Evolutionary conservation across 1,139 yeast genomes (phyloP).

Genomic region (Hyphopichia wangnamkhiaoensis): DNA sequence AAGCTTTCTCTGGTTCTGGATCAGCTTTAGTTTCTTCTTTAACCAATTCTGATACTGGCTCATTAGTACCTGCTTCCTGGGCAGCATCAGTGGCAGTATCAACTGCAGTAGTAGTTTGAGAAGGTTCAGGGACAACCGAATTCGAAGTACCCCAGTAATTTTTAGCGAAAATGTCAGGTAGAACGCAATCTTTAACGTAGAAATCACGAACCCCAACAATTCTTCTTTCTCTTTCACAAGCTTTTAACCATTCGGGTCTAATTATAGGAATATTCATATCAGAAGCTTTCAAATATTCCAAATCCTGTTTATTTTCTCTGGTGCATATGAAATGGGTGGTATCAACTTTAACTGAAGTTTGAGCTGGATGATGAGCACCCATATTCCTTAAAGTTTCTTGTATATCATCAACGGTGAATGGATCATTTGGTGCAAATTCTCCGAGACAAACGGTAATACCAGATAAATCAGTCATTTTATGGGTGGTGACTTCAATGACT

Average conservation of each 20-base stretch:
- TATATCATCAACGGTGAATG: conserved; percentile 61
- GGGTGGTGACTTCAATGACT: conserved; percentile 71
- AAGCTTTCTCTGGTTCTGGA: conserved; percentile 1
- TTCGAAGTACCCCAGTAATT: conserved; percentile 36
- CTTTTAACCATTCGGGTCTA: conserved; percentile 95
- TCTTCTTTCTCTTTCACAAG: conserved; percentile 86
- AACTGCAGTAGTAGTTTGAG: conserved; percentile 3
- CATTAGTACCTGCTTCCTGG: too few species aligned
- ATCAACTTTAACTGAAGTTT: conserved; percentile 73
- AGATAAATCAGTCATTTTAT: conserved; percentile 92
- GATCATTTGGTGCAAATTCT: conserved; percentile 63
- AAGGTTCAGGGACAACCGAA: conserved; percentile 1
- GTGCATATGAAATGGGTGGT: conserved; percentile 94
- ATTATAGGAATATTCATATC: conserved; percentile 91
- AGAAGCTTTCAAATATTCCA: conserved; percentile 74
- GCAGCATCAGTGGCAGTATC: background rate
- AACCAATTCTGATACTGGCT: background rate
- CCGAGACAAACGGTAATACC: conserved; percentile 95
- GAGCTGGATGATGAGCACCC: conserved; percentile 81
- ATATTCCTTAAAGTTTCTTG: conserved; percentile 62
- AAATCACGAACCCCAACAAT: conserved; percentile 92
- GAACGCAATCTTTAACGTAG: conserved; percentile 56
- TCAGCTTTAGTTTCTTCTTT: conserved; percentile 2
- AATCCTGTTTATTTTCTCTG: conserved; percentile 53
- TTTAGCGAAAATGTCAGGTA: conserved; percentile 48